Evolutionary conservation across 163 green algal genomes (phyloP), one percentile per base, ranked within the genome.

Genomic region (Trebouxiophyceae sp.): DNA sequence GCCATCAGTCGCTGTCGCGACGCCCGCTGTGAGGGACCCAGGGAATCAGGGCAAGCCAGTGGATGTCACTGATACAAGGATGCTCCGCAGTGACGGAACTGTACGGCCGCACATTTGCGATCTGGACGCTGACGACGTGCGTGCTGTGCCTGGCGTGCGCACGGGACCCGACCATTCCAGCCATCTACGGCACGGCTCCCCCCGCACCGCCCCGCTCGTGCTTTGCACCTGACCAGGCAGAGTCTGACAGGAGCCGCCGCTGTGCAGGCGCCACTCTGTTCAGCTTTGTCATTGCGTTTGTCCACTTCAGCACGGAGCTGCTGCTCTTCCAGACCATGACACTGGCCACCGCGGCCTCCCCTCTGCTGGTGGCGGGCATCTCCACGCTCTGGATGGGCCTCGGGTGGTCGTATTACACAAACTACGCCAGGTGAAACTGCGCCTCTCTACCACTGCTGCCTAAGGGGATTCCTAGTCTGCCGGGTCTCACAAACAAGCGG

Each of bases 391-490:
- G 87, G 87, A 92, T 95, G 79, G 73, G 69, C 4, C 64, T 69
- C 5, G 87, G 87, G 1, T 93, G 82, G 81, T 87, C 85, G 45
- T 94, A 93, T 57, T 95, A 94, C 73, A 89, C 80, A 0, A 64
- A 67, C n/a, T 29, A 66, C 5, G 59, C 62, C 5, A 50, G 39
- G n/a, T n/a, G n/a, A n/a, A n/a, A n/a, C n/a, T n/a, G n/a, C n/a
- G n/a, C n/a, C n/a, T n/a, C n/a, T n/a, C n/a, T n/a, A n/a, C n/a
- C n/a, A n/a, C n/a, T n/a, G n/a, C n/a, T n/a, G n/a, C n/a, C n/a
- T n/a, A n/a, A n/a, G n/a, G n/a, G n/a, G n/a, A n/a, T n/a, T n/a
- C n/a, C n/a, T n/a, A n/a, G n/a, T n/a, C n/a, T n/a, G n/a, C n/a
- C n/a, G n/a, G n/a, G n/a, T n/a, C n/a, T n/a, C n/a, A n/a, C n/a